Percentiles rank a stretch among this genome's conserved stretches.
phyloP scores from a whole-genome alignment of 139 green algal species.

The Tetradesmus obliquus region DNA sequence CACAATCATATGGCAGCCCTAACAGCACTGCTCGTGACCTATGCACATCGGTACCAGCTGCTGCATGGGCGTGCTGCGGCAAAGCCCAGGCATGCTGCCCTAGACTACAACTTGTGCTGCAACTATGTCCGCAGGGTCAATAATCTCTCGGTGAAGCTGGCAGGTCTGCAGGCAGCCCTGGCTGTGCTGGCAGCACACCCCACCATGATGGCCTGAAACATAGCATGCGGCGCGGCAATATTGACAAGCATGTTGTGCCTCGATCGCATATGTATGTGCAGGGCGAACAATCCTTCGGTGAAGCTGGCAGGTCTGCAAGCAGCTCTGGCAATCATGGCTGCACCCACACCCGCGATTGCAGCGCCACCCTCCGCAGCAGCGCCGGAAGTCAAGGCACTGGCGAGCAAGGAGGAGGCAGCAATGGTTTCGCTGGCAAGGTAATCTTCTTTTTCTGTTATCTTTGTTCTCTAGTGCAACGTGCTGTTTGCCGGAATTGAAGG shows the following conservation, averaged over 20 bases:
- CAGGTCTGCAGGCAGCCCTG: constrained; percentile 49
- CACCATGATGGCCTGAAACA: too few species aligned
- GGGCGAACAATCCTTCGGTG: constrained; percentile 22
- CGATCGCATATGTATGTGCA: neutral
- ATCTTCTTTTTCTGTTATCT: neutral
- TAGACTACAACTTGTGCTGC: too few species aligned
- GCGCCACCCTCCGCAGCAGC: constrained; percentile 48
- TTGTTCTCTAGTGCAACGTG: neutral
- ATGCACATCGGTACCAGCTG: too few species aligned
- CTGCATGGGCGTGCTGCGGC: too few species aligned
- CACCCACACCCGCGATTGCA: constrained; percentile 55
- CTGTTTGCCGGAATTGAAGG: too few species aligned
- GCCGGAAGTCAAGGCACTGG: constrained; percentile 66
- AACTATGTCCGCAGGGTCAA: constrained; percentile 19
- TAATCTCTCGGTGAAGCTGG: constrained; percentile 43
- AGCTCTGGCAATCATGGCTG: constrained; percentile 51
- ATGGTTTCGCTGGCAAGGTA: constrained; percentile 49
- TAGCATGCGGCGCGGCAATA: too few species aligned
- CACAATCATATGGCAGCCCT: neutral
- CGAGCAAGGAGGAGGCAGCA: constrained; percentile 54
- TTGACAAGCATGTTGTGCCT: too few species aligned
- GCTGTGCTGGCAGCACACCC: neutral
- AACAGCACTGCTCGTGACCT: too few species aligned
- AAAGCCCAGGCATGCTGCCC: too few species aligned
- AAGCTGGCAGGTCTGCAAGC: constrained; percentile 57